Conservation (phyloP, 1,139 yeast genomes). For the Geotrichum restrictum region DNA sequence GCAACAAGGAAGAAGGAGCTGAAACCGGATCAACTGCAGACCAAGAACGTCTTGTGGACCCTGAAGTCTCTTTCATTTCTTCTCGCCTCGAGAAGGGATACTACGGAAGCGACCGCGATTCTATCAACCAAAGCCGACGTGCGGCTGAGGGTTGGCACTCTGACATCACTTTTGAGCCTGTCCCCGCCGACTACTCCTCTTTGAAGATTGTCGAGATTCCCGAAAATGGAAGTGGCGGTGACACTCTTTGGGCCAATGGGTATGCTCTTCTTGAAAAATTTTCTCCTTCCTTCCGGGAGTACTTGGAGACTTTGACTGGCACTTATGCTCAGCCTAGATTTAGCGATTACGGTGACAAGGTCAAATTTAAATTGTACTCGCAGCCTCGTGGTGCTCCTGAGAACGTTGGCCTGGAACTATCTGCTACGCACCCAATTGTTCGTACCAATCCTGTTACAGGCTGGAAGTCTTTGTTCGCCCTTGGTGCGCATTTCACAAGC, state of each 20-base stretch:
- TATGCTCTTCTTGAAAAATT: conserved; percentile 47
- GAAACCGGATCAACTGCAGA: no score
- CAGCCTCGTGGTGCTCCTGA: conserved; percentile 39
- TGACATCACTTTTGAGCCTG: conserved; percentile 47
- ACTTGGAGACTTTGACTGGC: conserved; percentile 41
- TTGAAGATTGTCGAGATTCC: conserved; percentile 46
- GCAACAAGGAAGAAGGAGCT: not conserved
- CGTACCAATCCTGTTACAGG: conserved; percentile 51
- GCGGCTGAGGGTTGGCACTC: conserved; percentile 42
- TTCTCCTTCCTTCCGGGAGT: conserved; percentile 43
- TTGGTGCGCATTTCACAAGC: conserved; percentile 42
- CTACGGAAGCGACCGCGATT: conserved; percentile 21
- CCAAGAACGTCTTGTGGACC: conserved; percentile 26
- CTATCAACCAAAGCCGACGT: not conserved
- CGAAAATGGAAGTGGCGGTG: conserved; percentile 42
- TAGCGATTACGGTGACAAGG: conserved; percentile 38
- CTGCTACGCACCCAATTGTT: conserved; percentile 44
- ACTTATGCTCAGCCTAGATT: conserved; percentile 34
- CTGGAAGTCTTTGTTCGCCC: conserved; percentile 45
- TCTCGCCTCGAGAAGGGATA: conserved; percentile 28
- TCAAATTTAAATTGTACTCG: conserved; percentile 40
- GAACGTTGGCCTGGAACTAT: conserved; percentile 32
- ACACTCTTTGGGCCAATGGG: conserved; percentile 47
- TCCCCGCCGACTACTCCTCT: conserved; percentile 47
- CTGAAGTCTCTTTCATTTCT: conserved; percentile 26